Conservation (phyloP, 2,329 filamentous ascomycete species). For the Pleomassaria siparia region DNA sequence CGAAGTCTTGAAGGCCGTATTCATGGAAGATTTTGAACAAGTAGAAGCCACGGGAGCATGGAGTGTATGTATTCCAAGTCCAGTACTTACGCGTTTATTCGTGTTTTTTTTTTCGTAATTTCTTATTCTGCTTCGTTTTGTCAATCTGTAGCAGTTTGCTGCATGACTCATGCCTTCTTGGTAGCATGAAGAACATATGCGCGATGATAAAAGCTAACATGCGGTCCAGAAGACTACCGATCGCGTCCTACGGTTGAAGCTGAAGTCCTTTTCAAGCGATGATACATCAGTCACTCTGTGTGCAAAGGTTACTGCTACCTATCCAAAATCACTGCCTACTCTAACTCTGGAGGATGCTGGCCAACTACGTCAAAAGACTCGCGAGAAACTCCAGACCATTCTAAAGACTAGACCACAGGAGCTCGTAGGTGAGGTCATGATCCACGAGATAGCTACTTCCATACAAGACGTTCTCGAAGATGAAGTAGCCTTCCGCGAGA, state of each 20-base stretch:
- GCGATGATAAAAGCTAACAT: neutral
- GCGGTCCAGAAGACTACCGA: slow-evolving; percentile 69
- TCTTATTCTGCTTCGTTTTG: no score
- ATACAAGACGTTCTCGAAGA: slow-evolving; percentile 77
- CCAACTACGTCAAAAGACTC: slow-evolving; percentile 68
- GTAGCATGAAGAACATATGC: neutral
- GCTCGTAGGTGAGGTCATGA: slow-evolving; percentile 65
- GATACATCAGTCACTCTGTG: slow-evolving; percentile 71
- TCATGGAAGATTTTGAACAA: slow-evolving; percentile 81
- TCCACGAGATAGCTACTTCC: slow-evolving; percentile 61
- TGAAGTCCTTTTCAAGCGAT: slow-evolving; percentile 73
- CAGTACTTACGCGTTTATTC: neutral
- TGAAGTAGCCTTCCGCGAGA: slow-evolving; percentile 74
- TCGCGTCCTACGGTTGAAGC: slow-evolving; percentile 76
- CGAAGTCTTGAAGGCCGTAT: slow-evolving; percentile 82
- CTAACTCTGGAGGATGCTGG: slow-evolving; percentile 67
- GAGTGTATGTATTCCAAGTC: slow-evolving; percentile 63
- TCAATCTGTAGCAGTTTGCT: neutral
- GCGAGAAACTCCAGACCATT: slow-evolving; percentile 70
- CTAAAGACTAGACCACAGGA: slow-evolving; percentile 69
- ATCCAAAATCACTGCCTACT: slow-evolving; percentile 80
- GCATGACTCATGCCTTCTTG: slow-evolving; percentile 4
- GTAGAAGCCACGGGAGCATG: slow-evolving; percentile 74
- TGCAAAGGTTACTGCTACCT: slow-evolving; percentile 84
- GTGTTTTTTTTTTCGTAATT: no score